These are phyloP conservation scores for Russula lepida DNA, from an alignment of 768 basidiomycete species.

Conservation along the genomic window DNA sequence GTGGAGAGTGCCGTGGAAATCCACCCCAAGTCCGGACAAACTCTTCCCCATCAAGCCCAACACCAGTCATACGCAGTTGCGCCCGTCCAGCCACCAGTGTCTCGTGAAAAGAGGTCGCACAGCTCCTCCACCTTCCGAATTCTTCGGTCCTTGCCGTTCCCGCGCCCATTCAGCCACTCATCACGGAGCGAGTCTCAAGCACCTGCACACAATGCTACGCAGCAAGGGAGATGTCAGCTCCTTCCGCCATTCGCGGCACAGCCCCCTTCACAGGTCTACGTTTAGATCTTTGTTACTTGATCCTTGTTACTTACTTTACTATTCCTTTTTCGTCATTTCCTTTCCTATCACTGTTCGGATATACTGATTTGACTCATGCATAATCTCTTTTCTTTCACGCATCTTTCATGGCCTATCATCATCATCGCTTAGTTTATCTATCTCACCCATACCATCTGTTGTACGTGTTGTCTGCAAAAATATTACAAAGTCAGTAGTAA, in stretches of 20 bases:
- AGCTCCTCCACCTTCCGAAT: conserved; percentile 15
- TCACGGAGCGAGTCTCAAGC: conserved; percentile 2
- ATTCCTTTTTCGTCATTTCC: not conserved
- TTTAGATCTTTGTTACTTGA: too few species aligned
- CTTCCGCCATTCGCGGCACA: conserved; percentile 16
- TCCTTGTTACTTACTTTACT: not conserved
- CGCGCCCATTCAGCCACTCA: conserved; percentile 10
- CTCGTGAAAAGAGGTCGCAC: conserved; percentile 7
- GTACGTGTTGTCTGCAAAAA: not conserved
- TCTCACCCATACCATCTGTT: not conserved
- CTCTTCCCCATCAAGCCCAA: not conserved
- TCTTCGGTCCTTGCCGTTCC: conserved; percentile 17
- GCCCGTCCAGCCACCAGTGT: not conserved
- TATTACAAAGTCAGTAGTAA: not conserved
- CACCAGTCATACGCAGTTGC: not conserved
- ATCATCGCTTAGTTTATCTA: not conserved
- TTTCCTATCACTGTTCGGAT: not conserved
- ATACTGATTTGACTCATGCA: not conserved
- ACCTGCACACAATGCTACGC: not conserved
- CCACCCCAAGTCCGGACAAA: not conserved
- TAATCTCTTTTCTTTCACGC: not conserved
- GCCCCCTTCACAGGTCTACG: conserved; percentile 13
- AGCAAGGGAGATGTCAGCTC: conserved; percentile 11
- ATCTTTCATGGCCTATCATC: not conserved
- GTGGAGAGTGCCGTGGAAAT: not conserved